Evolutionary conservation across 1,284 basidiomycete genomes (phyloP), one percentile per base, ranked within the genome.

Genomic region (Takashimella koratensis): DNA sequence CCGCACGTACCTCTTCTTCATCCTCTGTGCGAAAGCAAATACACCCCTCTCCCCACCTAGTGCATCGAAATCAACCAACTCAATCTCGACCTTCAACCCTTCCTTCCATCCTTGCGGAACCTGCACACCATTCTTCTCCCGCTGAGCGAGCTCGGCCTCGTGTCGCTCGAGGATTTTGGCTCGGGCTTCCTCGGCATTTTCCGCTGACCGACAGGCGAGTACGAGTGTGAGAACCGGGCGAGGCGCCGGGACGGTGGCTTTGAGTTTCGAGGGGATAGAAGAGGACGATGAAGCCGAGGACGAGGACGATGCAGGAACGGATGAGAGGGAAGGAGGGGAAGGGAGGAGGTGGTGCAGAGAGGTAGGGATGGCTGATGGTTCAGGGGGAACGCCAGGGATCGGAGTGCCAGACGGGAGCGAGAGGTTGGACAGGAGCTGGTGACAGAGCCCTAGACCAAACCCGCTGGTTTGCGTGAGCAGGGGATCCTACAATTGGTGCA

Each of bases 381-480:
- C 62, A 4, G 67, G 67, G 3, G 57, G 57, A 3, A 65, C 65
- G 13, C 54, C 57, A 16, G 62, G 67, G 4, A 69, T 54, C n/a
- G 58, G 61, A 2, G 53, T 40, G 13, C 57, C 63, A 5, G 62
- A 58, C 1, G 66, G 60, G 16, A 66, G 58, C 4, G 83, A 83
- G 20, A 93, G 79, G 66, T 90, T 86, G 58, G 79, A 73, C 45
- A 94, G 79, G 5, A 95, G 81, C 48, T 89, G 85, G 55, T 87
- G 83, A 75, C 90, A 92, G 47, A 90, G 86, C 1, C 88, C 90
- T 66, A 86, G 86, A 11, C 90, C 91, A 25, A 93, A 81, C 52
- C 91, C 90, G 49, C 91, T 93, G 70, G 42, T 43, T 36, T 36
- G 47, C 19, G 54, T 43, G 20, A 51, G 57, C 25, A 26, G 47